A percentile compares a stretch with the other conserved stretches of the same genome.
Evolutionary conservation across 768 basidiomycete species (phyloP).

Genomic region (Clitopilus hobsonii): DNA sequence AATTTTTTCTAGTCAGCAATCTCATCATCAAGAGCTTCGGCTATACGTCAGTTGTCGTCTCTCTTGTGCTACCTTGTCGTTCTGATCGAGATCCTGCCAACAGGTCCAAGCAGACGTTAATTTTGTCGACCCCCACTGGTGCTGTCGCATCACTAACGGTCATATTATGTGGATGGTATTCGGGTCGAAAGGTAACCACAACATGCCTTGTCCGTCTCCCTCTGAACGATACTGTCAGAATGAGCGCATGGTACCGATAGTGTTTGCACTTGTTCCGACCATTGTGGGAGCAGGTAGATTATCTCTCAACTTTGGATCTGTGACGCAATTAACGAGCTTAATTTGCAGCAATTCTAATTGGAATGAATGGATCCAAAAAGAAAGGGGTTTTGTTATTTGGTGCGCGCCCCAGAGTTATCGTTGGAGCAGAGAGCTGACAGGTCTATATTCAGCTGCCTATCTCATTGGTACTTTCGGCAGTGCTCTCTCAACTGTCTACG

Average conservation of each 20-base stretch:
- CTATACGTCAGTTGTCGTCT: constrained; percentile 47
- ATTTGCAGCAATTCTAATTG: constrained; percentile 45
- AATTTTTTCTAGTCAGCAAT: constrained; percentile 44
- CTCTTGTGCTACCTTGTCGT: no score
- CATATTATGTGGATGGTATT: constrained; percentile 57
- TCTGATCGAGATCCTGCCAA: not conserved
- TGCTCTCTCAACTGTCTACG: constrained; percentile 54
- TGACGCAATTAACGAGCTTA: no score
- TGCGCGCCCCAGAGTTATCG: constrained; percentile 15
- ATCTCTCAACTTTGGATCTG: no score
- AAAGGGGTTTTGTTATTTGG: constrained; percentile 57
- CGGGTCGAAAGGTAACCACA: constrained; percentile 50
- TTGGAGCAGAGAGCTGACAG: not conserved
- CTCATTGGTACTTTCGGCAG: constrained; percentile 55
- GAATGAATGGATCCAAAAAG: constrained; percentile 39
- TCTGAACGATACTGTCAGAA: constrained; percentile 23
- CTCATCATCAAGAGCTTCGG: constrained; percentile 60
- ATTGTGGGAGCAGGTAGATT: constrained; percentile 47
- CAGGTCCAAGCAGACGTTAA: constrained; percentile 57
- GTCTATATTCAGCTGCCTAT: constrained; percentile 33
- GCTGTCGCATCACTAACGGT: constrained; percentile 43
- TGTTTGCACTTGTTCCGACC: constrained; percentile 53
- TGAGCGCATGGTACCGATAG: constrained; percentile 58
- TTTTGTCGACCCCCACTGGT: constrained; percentile 54
- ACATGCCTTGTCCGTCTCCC: not conserved